These are phyloP conservation scores for Penicillium glabrum DNA, from an alignment of 2,329 filamentous ascomycete genomes.

Conservation along the genomic window DNA sequence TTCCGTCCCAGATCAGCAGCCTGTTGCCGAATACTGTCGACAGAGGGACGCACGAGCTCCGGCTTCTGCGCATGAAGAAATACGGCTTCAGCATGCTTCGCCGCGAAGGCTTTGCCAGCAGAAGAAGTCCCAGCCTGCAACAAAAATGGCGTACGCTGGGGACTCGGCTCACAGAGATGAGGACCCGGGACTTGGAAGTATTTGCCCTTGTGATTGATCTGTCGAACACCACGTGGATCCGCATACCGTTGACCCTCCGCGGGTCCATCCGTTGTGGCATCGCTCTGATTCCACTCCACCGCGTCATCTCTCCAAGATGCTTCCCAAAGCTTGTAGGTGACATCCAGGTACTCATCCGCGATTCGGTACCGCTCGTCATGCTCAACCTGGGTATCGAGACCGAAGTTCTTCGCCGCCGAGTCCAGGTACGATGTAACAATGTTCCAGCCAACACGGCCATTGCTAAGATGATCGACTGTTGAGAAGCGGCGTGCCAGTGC, in stretches of 20 bases:
- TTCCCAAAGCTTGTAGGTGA: slow-evolving; percentile 53
- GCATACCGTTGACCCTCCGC: slow-evolving; percentile 27
- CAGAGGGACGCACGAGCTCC: slow-evolving; percentile 41
- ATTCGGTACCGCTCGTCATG: slow-evolving; percentile 52
- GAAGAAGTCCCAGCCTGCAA: slow-evolving; percentile 50
- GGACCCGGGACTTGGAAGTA: slow-evolving; percentile 47
- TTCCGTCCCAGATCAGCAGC: slow-evolving; percentile 41
- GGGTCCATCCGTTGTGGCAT: slow-evolving; percentile 10
- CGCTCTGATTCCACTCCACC: slow-evolving; percentile 25
- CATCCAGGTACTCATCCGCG: slow-evolving; percentile 51
- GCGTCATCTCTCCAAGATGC: slow-evolving; percentile 51
- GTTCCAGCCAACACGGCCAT: slow-evolving; percentile 55
- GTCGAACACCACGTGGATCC: slow-evolving; percentile 34
- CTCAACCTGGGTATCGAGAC: slow-evolving; percentile 45
- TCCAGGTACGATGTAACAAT: slow-evolving; percentile 53
- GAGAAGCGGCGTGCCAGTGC: slow-evolving; percentile 56
- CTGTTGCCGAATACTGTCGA: slow-evolving; percentile 43
- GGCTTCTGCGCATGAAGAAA: slow-evolving; percentile 49
- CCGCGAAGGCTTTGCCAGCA: slow-evolving; percentile 48
- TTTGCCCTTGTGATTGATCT: slow-evolving; percentile 41
- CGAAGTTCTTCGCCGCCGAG: slow-evolving; percentile 50
- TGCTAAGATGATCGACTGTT: slow-evolving; percentile 54
- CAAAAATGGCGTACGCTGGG: slow-evolving; percentile 50
- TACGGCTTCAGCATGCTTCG: slow-evolving; percentile 47
- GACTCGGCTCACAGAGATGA: slow-evolving; percentile 47